A percentile compares a stretch with the other conserved stretches of the same genome.
Evolutionary conservation across 441 rosid genomes (phyloP).

Genomic region (Corymbia calophylla): DNA sequence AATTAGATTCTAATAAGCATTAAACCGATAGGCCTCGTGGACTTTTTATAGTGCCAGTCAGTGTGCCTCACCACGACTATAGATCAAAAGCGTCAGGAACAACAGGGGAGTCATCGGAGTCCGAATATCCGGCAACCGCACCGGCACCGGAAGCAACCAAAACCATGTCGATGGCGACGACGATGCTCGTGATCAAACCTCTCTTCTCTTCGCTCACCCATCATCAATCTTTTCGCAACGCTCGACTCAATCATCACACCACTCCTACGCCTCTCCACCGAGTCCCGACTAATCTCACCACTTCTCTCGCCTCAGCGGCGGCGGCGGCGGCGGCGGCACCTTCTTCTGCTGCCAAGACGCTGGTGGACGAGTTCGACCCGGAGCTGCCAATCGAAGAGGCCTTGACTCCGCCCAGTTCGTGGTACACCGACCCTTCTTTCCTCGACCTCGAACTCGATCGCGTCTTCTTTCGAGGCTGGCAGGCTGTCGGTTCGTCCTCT

Average conservation of each 20-base stretch:
- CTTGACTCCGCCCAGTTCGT: slow-evolving; percentile 67
- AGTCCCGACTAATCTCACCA: neutral
- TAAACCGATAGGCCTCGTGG: neutral
- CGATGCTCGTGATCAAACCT: neutral
- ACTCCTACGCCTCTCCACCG: neutral
- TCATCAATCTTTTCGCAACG: neutral
- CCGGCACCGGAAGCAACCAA: neutral
- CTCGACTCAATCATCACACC: neutral
- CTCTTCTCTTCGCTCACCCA: neutral
- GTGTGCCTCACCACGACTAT: accelerated
- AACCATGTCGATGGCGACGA: neutral
- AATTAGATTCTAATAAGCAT: neutral
- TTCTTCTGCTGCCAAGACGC: neutral
- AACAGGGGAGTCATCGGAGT: neutral
- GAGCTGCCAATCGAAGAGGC: slow-evolving; percentile 62
- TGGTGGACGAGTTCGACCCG: slow-evolving; percentile 51
- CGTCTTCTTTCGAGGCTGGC: slow-evolving; percentile 83
- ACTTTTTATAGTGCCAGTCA: neutral
- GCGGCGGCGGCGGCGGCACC: neutral
- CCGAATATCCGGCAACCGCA: neutral
- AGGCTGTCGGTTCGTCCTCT: slow-evolving; percentile 57
- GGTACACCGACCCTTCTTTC: slow-evolving; percentile 68
- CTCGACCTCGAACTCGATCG: slow-evolving; percentile 47
- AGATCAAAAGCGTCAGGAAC: neutral
- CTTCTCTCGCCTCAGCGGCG: neutral